phyloP scores from a whole-genome alignment of 768 basidiomycete species.

The Pleurotus cornucopiae region DNA sequence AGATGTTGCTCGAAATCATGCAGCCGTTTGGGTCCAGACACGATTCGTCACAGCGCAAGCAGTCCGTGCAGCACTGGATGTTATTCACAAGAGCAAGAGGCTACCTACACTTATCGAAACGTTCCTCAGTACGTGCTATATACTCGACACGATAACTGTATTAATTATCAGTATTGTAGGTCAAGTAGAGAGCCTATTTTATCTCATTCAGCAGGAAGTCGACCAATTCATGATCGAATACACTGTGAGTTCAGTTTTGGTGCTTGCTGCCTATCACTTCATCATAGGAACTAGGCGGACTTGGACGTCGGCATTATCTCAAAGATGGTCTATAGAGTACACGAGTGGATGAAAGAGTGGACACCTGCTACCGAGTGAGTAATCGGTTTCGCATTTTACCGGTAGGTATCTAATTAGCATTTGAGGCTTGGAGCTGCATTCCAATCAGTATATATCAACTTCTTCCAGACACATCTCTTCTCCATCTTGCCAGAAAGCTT shows the following conservation, averaged over 20 bases:
- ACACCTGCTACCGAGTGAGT: conserved; percentile 60
- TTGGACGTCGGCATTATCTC: conserved; percentile 28
- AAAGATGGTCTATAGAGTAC: conserved; percentile 52
- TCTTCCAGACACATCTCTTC: conserved; percentile 74
- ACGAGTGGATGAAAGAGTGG: conserved; percentile 79
- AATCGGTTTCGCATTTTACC: neutral
- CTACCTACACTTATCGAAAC: conserved; percentile 64
- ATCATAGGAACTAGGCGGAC: too few relatives aligned
- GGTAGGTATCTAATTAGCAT: conserved; percentile 7
- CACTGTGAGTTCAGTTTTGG: conserved; percentile 37
- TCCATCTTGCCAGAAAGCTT: conserved; percentile 69
- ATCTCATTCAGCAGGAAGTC: conserved; percentile 61
- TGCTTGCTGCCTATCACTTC: too few relatives aligned
- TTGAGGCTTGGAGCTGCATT: conserved; percentile 61
- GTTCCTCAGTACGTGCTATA: conserved; percentile 56
- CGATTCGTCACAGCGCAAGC: conserved; percentile 24
- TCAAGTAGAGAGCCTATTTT: conserved; percentile 53
- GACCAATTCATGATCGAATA: conserved; percentile 53
- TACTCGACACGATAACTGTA: neutral
- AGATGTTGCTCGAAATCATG: conserved; percentile 3
- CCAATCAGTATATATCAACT: conserved; percentile 55
- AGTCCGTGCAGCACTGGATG: conserved; percentile 52
- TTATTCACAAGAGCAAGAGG: conserved; percentile 54
- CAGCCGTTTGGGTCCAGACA: too few relatives aligned
- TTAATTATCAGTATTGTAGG: conserved; percentile 34